Base-by-base conservation (phyloP, 495 filamentous ascomycete species). In the Neurospora terricola region DNA sequence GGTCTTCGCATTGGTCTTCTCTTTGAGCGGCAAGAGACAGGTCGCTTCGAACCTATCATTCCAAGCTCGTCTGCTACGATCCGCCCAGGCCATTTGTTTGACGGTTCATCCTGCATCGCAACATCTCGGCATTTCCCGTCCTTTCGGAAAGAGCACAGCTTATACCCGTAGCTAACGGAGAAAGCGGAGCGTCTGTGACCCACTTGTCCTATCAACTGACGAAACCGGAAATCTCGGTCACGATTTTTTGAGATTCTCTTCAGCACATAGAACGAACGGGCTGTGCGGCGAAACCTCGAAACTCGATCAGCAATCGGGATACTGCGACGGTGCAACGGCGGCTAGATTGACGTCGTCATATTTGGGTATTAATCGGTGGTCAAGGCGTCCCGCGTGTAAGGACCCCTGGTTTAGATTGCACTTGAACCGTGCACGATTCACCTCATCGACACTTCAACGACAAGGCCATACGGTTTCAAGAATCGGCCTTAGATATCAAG, bases 351-450 rank as follows among this genome's bases (percentile, higher is more conserved):
- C 69, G 76, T 77, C 76, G 76, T 77, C 74, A 74, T 72, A 73
- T 77, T 77, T 75, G 74, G 68, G 74, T 70, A 36, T 75, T 34
- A 72, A 39, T 68, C 69, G 72, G 74, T 77, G 76, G 76, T 73
- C 76, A 73, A 74, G 74, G 76, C 75, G 75, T 66, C 54, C 39
- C 72, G 72, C 74, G 75, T 70, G 68, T 39, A 59, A 62, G 71
- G 54, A 71, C 70, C 59, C 62, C 40, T 43, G 69, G 70, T 68
- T 66, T 62, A 27, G 12, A 34, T 62, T 34, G 27, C 54, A 74
- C 72, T 69, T 77, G 76, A 77, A 77, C 76, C 76, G 76, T 77
- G 76, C 76, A 77, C 76, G 74, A 71, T 69, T 72, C 74, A 71
- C 70, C 76, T 73, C 70, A 18, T 30, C 70, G 69, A 74, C 16